Evolutionary conservation across 2,329 filamentous ascomycete species (phyloP).

Genomic region (Curvularia spicifera): DNA sequence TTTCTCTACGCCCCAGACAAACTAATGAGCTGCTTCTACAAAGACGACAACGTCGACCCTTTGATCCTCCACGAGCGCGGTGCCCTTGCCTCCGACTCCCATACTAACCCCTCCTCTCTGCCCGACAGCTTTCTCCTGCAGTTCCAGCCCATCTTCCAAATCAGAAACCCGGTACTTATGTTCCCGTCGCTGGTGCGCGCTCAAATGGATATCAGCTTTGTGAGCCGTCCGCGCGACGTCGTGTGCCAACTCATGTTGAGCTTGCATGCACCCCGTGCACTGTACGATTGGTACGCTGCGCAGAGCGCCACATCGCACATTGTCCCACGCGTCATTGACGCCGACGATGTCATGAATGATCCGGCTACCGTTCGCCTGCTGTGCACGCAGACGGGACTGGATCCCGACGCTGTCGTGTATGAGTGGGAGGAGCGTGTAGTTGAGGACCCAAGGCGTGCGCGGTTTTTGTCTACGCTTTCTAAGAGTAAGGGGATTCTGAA

Average conservation of each 20-base stretch:
- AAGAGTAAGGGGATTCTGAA: conserved; percentile 18
- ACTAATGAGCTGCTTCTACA: conserved; percentile 14
- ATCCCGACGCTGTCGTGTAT: conserved; percentile 21
- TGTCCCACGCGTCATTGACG: conserved; percentile 21
- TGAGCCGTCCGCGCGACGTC: background rate
- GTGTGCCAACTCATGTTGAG: conserved; percentile 1
- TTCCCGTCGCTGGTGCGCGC: conserved; percentile 25
- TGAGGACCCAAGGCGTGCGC: conserved; percentile 7
- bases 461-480: conserved; percentile 16
- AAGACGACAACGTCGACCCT: background rate
- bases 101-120: conserved; percentile 23
- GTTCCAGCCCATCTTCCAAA: conserved; percentile 26
- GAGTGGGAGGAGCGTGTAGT: conserved; percentile 19
- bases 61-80: conserved; percentile 14
- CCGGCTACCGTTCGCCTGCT: conserved; percentile 16
- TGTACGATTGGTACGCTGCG: conserved; percentile 24
- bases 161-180: conserved; percentile 25
- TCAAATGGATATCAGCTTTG: background rate
- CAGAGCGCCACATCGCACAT: background rate
- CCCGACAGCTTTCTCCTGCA: conserved; percentile 23
- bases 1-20: conserved; percentile 18
- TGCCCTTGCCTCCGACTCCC: background rate
- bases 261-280: background rate
- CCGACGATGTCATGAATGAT: conserved; percentile 25
- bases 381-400: conserved; percentile 16